Base-by-base conservation (phyloP, 176 grass and related monocot species). In the Hordeum marinum region DNA sequence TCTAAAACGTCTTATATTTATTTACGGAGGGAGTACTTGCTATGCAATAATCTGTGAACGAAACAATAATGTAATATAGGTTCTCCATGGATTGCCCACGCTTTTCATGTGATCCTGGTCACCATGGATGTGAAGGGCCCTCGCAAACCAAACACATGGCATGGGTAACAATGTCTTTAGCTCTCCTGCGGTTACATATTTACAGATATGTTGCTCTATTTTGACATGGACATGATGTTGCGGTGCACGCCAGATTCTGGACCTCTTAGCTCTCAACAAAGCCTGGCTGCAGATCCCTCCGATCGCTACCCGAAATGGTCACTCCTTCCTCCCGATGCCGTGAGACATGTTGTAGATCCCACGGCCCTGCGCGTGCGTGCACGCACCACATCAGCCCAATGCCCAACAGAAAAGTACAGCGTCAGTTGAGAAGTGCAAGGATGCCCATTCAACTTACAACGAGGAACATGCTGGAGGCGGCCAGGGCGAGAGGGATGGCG, bases 271-370 rank as follows among this genome's bases (percentile, higher is more conserved):
- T 29, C 2, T 29, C 29, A 29, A 29, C 29, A 29, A 29, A 29
- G 29, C 29, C 29, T 29, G 29, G 29, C 29, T 29, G 29, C 29
- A 29, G 29, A 29, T 29, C 29, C 29, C 29, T 29, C 29, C 29
- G 29, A 29, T 29, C 29, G 29, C 29, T 70, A 20, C 40, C 68
- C 67, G 11, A 40, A 63, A 32, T 11, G 29, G 3, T 86, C 81
- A 89, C 21, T 90, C 91, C 52, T 97, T 88, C 78, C 90, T 94
- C 23, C 92, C 92, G 36, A 92, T 84, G 32, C 92, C 92, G 65
- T 92, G 88, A 9, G 84, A 90, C 88, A 94, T 82, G 86, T 97
- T 89, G 83, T 88, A 97, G 5, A 94, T 78, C 45, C 94, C 90
- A 1, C 90, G 95, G 9, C 85, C 92, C 92, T 90, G 90, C 39